These are phyloP conservation scores for Diplodia seriata DNA, from an alignment of 2,329 filamentous ascomycete species.

Conservation along the genomic window DNA sequence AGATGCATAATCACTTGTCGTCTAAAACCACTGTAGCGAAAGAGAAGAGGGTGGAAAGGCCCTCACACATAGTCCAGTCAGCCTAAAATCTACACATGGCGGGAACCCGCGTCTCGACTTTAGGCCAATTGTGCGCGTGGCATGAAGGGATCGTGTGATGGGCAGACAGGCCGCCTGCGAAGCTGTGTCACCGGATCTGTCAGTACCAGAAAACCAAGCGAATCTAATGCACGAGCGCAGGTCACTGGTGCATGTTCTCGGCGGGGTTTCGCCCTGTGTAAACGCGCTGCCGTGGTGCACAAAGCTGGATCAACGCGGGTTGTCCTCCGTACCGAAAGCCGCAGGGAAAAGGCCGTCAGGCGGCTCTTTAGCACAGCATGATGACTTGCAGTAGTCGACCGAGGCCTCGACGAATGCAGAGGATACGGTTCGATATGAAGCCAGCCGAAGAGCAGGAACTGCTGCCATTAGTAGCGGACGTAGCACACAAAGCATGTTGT, in stretches of 20 bases:
- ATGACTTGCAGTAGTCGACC: constrained; percentile 17
- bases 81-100: no score
- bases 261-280: background rate
- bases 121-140: background rate
- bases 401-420: background rate
- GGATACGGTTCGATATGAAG: background rate
- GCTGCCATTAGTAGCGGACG: constrained; percentile 9
- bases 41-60: no score
- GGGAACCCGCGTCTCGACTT: background rate
- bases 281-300: background rate
- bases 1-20: no score
- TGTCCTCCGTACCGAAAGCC: background rate
- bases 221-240: background rate
- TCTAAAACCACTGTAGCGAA: no score
- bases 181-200: constrained; percentile 4
- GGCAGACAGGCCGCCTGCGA: background rate
- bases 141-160: background rate
- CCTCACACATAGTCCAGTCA: no score
- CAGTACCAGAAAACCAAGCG: background rate
- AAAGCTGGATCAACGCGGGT: constrained; percentile 9
- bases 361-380: constrained; percentile 20
- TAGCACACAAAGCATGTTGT: constrained; percentile 8
- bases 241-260: background rate
- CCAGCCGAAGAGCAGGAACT: background rate
- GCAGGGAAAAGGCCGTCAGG: background rate